phyloP scores from a whole-genome alignment of 129 eudicot genomes.

The Flaveria ramosissima region DNA sequence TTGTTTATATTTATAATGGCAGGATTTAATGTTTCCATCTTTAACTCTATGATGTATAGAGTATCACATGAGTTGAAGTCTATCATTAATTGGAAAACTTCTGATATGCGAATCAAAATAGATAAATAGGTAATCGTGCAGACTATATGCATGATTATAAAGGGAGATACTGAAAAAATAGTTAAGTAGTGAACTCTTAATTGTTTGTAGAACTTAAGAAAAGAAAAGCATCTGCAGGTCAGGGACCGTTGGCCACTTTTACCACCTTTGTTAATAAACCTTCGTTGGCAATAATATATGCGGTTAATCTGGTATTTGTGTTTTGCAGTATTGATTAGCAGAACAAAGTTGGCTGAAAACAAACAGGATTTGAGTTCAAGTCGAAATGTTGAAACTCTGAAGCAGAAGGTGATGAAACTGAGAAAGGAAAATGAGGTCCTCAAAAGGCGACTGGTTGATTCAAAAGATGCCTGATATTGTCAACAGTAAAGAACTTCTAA shows the following conservation, averaged over 20 bases:
- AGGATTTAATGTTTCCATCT: too few relatives aligned
- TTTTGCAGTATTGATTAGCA: slow-evolving; percentile 55
- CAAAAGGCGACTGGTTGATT: slow-evolving; percentile 44
- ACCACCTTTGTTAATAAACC: neutral
- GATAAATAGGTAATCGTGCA: too few relatives aligned
- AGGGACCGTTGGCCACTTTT: neutral
- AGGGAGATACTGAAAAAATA: too few relatives aligned
- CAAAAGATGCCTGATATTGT: slow-evolving; percentile 34
- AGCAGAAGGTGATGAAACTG: slow-evolving; percentile 74
- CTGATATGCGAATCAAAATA: too few relatives aligned
- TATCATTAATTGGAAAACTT: too few relatives aligned
- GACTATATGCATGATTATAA: too few relatives aligned
- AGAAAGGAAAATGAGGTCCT: slow-evolving; percentile 74
- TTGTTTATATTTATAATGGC: too few relatives aligned
- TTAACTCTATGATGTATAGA: too few relatives aligned
- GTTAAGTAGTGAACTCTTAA: too few relatives aligned
- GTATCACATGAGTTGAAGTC: too few relatives aligned
- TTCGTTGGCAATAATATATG: slow-evolving; percentile 1
- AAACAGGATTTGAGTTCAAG: slow-evolving; percentile 42
- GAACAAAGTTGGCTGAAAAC: slow-evolving; percentile 50
- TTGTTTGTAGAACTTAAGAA: too few relatives aligned
- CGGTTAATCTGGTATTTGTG: slow-evolving; percentile 1
- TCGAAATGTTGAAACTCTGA: slow-evolving; percentile 52
- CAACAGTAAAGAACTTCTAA: slow-evolving; percentile 11
- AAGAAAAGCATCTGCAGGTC: too few relatives aligned